Percentiles rank a stretch among this genome's conserved stretches.
phyloP scores from a whole-genome alignment of 768 basidiomycete species.

The Leccinum boreale region DNA sequence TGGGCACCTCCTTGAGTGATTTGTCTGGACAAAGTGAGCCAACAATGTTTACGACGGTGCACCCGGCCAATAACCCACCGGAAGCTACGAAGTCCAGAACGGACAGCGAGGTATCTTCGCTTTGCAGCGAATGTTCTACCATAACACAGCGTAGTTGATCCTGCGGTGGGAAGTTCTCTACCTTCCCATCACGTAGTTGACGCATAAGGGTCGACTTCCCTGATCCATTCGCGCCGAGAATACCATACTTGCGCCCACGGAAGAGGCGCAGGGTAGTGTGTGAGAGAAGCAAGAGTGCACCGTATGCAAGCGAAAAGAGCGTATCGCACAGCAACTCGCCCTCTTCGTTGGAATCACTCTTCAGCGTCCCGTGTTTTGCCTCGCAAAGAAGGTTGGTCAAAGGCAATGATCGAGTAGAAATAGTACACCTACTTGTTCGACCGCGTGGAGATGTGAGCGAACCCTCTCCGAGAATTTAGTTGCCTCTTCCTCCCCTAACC shows the following conservation, averaged over 20 bases:
- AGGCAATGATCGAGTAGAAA: neutral
- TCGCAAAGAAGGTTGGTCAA: slow-evolving; percentile 26
- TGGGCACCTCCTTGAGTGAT: slow-evolving; percentile 57
- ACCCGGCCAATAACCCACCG: slow-evolving; percentile 43
- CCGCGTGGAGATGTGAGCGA: slow-evolving; percentile 68
- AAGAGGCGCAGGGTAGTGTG: slow-evolving; percentile 88
- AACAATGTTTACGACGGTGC: neutral
- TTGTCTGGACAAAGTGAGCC: slow-evolving; percentile 48
- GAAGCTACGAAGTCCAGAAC: slow-evolving; percentile 89
- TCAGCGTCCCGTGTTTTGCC: slow-evolving; percentile 54
- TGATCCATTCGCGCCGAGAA: slow-evolving; percentile 93
- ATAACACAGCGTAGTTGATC: slow-evolving; percentile 86
- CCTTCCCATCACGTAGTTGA: slow-evolving; percentile 91
- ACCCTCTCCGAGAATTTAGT: slow-evolving; percentile 57
- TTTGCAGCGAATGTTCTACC: slow-evolving; percentile 96
- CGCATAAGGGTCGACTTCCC: slow-evolving; percentile 97
- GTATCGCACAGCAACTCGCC: slow-evolving; percentile 90
- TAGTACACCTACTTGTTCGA: slow-evolving; percentile 56
- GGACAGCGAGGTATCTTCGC: slow-evolving; percentile 80
- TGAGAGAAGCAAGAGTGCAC: slow-evolving; percentile 88
- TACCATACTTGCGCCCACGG: slow-evolving; percentile 91
- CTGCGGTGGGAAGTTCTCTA: slow-evolving; percentile 93
- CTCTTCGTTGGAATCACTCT: slow-evolving; percentile 53
- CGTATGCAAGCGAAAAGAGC: slow-evolving; percentile 93
- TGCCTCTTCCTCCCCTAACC: slow-evolving; percentile 54